These are phyloP conservation scores for Xerocomus minutiporus DNA, from an alignment of 1,284 basidiomycete species.

Conservation along the genomic window DNA sequence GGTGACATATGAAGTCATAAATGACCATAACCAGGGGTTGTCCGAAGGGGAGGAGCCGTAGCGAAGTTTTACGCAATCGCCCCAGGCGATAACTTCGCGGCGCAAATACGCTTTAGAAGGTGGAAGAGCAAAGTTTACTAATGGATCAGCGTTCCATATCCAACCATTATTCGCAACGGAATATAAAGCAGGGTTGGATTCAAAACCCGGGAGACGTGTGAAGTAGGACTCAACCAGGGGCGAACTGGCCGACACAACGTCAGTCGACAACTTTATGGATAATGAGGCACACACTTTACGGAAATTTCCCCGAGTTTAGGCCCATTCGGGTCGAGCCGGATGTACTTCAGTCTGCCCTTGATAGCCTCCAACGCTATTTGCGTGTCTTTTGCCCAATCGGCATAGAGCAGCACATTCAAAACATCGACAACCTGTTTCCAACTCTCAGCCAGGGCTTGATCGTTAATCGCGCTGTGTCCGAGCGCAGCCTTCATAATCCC, in stretches of 20 bases:
- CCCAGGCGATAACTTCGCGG: conserved; percentile 96
- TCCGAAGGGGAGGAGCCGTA: conserved; percentile 77
- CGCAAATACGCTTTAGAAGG: conserved; percentile 96
- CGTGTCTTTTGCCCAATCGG: conserved; percentile 82
- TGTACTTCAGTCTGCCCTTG: conserved; percentile 74
- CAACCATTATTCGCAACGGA: conserved; percentile 96
- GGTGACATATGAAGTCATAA: conserved; percentile 87
- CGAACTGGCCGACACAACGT: conserved; percentile 42
- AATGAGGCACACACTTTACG: conserved; percentile 45
- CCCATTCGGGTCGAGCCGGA: conserved; percentile 75
- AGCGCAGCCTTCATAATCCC: conserved; percentile 72
- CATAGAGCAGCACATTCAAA: conserved; percentile 83
- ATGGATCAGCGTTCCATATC: conserved; percentile 96
- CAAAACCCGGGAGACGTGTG: conserved; percentile 66
- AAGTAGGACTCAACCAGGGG: conserved; percentile 89
- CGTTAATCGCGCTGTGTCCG: conserved; percentile 44
- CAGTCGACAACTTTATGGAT: conserved; percentile 1
- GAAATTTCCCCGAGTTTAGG: conserved; percentile 83
- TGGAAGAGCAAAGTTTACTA: conserved; percentile 91
- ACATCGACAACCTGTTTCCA: conserved; percentile 81
- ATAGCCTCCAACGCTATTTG: conserved; percentile 70
- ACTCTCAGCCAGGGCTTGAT: conserved; percentile 55
- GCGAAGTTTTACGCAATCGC: conserved; percentile 95
- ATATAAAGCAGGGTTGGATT: conserved; percentile 65
- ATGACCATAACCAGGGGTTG: conserved; percentile 93